A percentile compares a stretch with the other conserved stretches of the same genome.
Conservation (phyloP, 2,329 filamentous ascomycete genomes). For the Nigrospora osmanthi region DNA sequence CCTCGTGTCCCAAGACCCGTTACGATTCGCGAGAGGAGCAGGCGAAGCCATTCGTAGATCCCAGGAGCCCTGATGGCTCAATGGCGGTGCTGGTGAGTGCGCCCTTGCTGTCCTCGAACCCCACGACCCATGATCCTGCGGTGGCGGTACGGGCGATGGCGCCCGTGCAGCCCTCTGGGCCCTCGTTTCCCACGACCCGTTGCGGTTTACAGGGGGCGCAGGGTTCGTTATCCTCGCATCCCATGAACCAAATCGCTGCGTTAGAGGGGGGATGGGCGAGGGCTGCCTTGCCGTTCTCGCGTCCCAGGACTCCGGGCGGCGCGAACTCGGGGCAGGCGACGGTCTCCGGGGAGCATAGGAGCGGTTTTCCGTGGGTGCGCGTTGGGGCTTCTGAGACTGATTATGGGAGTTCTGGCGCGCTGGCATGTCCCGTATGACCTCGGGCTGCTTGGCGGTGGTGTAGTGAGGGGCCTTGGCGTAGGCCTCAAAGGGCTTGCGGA, state of each 20-base stretch:
- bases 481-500: constrained; percentile 60
- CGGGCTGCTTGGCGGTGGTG: constrained; percentile 53
- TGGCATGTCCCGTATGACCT: constrained; percentile 39
- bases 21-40: background rate
- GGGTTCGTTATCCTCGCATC: background rate
- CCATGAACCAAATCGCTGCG: constrained; percentile 4
- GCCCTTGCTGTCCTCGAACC: background rate
- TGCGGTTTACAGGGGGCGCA: background rate
- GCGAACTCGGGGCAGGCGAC: constrained; percentile 11
- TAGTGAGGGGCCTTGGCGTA: constrained; percentile 61
- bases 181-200: constrained; percentile 4
- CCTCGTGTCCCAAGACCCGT: constrained; percentile 4
- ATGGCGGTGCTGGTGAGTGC: constrained; percentile 15
- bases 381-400: constrained; percentile 19
- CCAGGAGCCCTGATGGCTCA: constrained; percentile 8
- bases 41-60: background rate
- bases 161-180: background rate
- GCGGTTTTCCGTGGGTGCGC: too few species aligned
- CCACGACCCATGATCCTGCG: too few species aligned
- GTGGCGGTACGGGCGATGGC: too few species aligned
- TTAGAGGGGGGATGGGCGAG: too few species aligned
- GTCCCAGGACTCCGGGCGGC: too few species aligned
- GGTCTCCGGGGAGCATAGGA: too few species aligned
- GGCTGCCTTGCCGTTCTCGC: too few species aligned
- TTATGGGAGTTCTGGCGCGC: constrained; percentile 26